phyloP scores from a whole-genome alignment of 768 basidiomycete species.

The Austroboletus festivus region DNA sequence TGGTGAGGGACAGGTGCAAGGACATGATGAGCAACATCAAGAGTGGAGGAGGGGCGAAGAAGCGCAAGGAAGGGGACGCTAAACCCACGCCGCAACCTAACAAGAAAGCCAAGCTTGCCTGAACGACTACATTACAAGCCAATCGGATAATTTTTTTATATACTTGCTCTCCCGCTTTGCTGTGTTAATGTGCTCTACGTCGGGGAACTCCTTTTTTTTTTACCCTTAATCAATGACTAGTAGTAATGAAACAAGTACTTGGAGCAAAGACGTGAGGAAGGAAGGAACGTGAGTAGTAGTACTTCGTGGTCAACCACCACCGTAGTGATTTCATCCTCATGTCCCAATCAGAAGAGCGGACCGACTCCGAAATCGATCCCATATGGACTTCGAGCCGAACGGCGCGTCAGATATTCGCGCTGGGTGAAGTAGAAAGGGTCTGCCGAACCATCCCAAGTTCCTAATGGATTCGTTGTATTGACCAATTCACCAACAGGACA shows the following conservation, averaged over 20 bases:
- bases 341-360: constrained; percentile 21
- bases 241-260: no score
- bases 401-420: constrained; percentile 75
- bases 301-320: no score
- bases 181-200: constrained; percentile 25
- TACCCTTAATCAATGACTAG: background rate
- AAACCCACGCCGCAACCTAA: constrained; percentile 57
- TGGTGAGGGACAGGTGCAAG: constrained; percentile 48
- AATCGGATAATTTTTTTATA: constrained; percentile 25
- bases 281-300: no score
- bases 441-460: constrained; percentile 1
- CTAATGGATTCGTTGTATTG: background rate
- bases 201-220: background rate
- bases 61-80: constrained; percentile 67
- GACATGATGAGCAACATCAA: constrained; percentile 48
- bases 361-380: constrained; percentile 60
- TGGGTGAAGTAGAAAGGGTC: constrained; percentile 80
- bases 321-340: constrained; percentile 12
- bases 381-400: constrained; percentile 82
- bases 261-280: no score
- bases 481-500: constrained; percentile 49
- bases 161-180: constrained; percentile 30
- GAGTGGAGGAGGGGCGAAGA: constrained; percentile 50
- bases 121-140: constrained; percentile 31
- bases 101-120: constrained; percentile 67